Conservation (phyloP, 768 basidiomycete species). For the Agaricus sinodeliciosus region DNA sequence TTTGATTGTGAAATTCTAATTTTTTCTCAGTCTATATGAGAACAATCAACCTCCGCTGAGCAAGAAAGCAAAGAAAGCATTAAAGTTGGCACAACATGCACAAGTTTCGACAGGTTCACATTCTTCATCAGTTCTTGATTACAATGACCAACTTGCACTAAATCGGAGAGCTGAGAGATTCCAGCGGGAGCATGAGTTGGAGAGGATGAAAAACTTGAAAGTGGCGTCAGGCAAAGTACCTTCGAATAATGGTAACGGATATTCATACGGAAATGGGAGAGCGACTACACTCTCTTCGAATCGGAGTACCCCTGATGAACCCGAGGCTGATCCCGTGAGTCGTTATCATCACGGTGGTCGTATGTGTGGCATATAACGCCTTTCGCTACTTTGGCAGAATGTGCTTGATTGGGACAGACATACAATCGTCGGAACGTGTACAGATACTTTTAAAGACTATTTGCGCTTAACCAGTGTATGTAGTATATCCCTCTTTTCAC, state of each 20-base stretch:
- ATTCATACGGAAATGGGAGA: conserved; percentile 28
- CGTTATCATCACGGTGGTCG: neutral
- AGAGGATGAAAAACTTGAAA: conserved; percentile 53
- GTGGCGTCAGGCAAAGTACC: conserved; percentile 35
- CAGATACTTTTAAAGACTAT: conserved; percentile 93
- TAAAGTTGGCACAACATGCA: conserved; percentile 34
- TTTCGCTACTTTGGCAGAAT: conserved; percentile 46
- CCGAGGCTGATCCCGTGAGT: conserved; percentile 67
- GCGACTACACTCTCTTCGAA: conserved; percentile 5
- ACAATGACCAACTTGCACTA: conserved; percentile 62
- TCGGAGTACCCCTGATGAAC: conserved; percentile 46
- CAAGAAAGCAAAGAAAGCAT: conserved; percentile 59
- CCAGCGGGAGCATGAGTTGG: conserved; percentile 83
- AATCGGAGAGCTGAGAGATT: conserved; percentile 83
- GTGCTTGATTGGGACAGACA: conserved; percentile 94
- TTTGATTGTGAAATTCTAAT: conserved; percentile 15
- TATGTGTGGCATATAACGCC: neutral
- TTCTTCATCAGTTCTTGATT: conserved; percentile 33
- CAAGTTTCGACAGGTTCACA: conserved; percentile 22
- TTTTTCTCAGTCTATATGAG: conserved; percentile 13
- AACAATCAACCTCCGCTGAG: conserved; percentile 27
- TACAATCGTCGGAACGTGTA: conserved; percentile 91
- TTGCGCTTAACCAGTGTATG: conserved; percentile 84
- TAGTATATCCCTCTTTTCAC: neutral
- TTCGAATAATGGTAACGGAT: conserved; percentile 33